Evolutionary conservation across 176 grass and related monocot genomes (phyloP).

Genomic region (Ensete ventricosum): DNA sequence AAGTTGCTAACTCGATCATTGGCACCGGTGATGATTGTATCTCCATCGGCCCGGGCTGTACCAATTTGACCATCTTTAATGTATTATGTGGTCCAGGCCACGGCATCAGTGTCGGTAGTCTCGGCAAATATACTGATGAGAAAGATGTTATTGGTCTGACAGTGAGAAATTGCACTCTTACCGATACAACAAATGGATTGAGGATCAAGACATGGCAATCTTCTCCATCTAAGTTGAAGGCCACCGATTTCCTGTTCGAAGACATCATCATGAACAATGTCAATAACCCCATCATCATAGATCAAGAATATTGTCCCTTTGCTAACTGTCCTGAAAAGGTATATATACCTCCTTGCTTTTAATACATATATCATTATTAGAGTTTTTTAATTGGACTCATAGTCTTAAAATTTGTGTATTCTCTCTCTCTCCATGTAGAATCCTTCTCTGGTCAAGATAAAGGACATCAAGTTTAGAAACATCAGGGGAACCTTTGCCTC

Average conservation of each 20-base stretch:
- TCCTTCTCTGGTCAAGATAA: slow-evolving; percentile 34
- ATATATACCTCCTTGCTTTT: neutral
- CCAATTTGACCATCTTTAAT: slow-evolving; percentile 17
- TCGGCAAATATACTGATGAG: slow-evolving; percentile 49
- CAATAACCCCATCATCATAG: slow-evolving; percentile 57
- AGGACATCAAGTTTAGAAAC: slow-evolving; percentile 38
- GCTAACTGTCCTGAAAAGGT: slow-evolving; percentile 25
- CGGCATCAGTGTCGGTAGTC: slow-evolving; percentile 51
- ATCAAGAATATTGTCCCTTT: slow-evolving; percentile 75
- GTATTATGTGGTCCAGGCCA: slow-evolving; percentile 49
- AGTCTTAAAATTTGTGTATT: neutral
- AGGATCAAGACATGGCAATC: slow-evolving; percentile 59
- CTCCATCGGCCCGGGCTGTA: slow-evolving; percentile 45
- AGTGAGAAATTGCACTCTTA: slow-evolving; percentile 32
- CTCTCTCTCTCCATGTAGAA: neutral
- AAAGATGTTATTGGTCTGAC: slow-evolving; percentile 46
- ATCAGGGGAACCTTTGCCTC: slow-evolving; percentile 47
- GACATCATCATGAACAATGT: slow-evolving; percentile 55
- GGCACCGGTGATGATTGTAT: slow-evolving; percentile 62
- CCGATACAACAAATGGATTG: slow-evolving; percentile 44
- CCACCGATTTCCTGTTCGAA: slow-evolving; percentile 39
- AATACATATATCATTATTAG: no score
- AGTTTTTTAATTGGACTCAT: neutral
- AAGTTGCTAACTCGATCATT: slow-evolving; percentile 37
- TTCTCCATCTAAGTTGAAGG: slow-evolving; percentile 31